Evolutionary conservation across 169 alveolate genomes (phyloP).

Genomic region (Plasmodium adleri): DNA sequence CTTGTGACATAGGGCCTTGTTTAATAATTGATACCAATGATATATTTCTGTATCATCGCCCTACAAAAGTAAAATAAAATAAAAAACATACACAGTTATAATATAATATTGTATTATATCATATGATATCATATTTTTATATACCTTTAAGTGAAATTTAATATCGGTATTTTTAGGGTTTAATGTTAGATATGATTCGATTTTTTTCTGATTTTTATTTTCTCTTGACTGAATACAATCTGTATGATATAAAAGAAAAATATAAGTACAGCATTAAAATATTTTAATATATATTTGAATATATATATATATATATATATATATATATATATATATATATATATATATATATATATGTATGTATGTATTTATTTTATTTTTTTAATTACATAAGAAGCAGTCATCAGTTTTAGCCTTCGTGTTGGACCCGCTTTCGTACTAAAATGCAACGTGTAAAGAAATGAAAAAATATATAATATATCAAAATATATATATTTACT

Average conservation of each 20-base stretch:
- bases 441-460: neutral
- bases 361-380: neutral
- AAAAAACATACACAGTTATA: neutral
- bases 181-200: slow-evolving; percentile 19
- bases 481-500: neutral
- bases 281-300: neutral
- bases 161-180: slow-evolving; percentile 42
- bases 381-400: slow-evolving; percentile 34
- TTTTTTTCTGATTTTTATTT: slow-evolving; percentile 13
- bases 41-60: slow-evolving; percentile 50
- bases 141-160: slow-evolving; percentile 43
- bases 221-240: slow-evolving; percentile 46
- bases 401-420: slow-evolving; percentile 31
- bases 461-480: neutral
- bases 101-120: neutral
- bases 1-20: slow-evolving; percentile 10
- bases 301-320: neutral
- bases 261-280: neutral
- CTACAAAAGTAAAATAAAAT: slow-evolving; percentile 4
- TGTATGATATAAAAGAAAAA: neutral
- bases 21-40: slow-evolving; percentile 41
- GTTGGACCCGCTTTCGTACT: slow-evolving; percentile 33
- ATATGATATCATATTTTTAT: neutral
- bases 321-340: neutral
- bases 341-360: neutral